Conservation (phyloP, 2,329 filamentous ascomycete genomes). For the Anisogramma anomala region DNA sequence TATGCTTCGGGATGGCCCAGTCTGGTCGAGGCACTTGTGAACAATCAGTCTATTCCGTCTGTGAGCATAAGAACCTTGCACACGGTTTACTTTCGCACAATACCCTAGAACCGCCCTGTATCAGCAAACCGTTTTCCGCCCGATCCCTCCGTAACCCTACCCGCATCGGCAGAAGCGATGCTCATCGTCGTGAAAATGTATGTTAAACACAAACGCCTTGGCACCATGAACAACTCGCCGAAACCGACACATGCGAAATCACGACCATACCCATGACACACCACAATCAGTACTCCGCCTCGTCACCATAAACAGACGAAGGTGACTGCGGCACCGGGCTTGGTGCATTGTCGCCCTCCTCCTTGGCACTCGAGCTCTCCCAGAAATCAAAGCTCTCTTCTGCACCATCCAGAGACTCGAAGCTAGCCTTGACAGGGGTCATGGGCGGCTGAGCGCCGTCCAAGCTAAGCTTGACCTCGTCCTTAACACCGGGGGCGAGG, state of each 20-base stretch:
- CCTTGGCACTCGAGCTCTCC: slow-evolving; percentile 57
- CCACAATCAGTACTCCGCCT: background rate
- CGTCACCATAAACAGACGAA: slow-evolving; percentile 5
- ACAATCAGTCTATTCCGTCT: background rate
- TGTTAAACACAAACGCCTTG: background rate
- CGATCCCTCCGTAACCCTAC: no score
- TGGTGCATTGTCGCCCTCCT: slow-evolving; percentile 31
- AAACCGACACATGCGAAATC: background rate
- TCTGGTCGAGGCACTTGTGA: no score
- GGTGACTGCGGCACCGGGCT: slow-evolving; percentile 10
- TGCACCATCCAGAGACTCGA: slow-evolving; percentile 46
- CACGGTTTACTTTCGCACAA: background rate
- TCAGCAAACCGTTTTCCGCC: no score
- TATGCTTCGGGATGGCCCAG: no score
- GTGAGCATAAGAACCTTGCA: background rate
- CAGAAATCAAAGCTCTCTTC: slow-evolving; percentile 55
- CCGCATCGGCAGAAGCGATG: no score
- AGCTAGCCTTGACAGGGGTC: slow-evolving; percentile 28
- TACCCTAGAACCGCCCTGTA: no score
- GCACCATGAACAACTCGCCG: background rate
- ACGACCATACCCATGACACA: background rate
- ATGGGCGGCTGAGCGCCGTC: slow-evolving; percentile 2
- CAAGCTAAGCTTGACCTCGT: slow-evolving; percentile 15
- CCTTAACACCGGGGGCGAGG: slow-evolving; percentile 18
- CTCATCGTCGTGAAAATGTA: background rate